A percentile compares a stretch with the other conserved stretches of the same genome.
Evolutionary conservation across 2,329 filamentous ascomycete species (phyloP).

Genomic region (Cercospora sesami): DNA sequence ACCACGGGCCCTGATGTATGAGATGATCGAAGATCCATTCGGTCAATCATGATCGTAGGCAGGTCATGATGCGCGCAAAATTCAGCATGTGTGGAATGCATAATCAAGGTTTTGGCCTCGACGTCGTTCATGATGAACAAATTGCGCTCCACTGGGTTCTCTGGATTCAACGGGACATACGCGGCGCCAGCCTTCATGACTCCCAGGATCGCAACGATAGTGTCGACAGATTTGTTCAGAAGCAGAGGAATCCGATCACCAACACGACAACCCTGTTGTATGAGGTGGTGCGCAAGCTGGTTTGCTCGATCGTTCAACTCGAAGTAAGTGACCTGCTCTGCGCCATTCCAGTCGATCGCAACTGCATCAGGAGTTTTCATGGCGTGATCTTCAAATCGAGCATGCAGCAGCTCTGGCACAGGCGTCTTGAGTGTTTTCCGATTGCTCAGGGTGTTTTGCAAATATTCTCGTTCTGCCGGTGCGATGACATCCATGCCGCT

Average conservation of each 20-base stretch:
- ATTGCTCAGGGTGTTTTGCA: background rate
- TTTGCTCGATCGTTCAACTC: background rate
- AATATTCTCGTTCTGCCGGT: background rate
- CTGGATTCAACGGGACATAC: conserved; percentile 8
- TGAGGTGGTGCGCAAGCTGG: background rate
- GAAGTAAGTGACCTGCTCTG: background rate
- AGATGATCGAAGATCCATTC: background rate
- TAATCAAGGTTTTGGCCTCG: background rate
- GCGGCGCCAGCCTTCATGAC: conserved; percentile 8
- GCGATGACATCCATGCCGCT: background rate
- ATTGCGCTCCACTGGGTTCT: conserved; percentile 13
- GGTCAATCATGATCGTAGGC: background rate
- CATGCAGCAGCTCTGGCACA: background rate
- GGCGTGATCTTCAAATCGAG: background rate
- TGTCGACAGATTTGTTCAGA: background rate
- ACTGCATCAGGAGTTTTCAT: background rate
- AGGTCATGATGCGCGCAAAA: background rate
- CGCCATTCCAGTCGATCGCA: background rate
- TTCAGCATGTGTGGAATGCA: background rate
- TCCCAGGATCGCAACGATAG: background rate
- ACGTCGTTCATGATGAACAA: conserved; percentile 9
- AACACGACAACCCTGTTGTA: background rate
- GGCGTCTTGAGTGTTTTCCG: background rate
- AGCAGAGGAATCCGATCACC: background rate
- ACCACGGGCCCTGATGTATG: background rate